Conservation (phyloP, 2,329 filamentous ascomycete species). For the Penicillium italicum region DNA sequence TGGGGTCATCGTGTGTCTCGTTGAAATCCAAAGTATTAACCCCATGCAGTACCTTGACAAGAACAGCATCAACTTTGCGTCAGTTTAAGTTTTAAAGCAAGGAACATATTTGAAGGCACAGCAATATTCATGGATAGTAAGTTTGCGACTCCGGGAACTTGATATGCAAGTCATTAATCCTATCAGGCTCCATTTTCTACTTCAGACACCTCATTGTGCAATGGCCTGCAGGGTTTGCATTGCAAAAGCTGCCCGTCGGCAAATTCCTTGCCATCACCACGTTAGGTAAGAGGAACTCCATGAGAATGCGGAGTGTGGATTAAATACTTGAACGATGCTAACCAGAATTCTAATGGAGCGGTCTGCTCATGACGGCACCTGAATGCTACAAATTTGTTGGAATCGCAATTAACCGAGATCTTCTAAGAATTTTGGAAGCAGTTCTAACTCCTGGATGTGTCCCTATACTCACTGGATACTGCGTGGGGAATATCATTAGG, state of each 20-base stretch:
- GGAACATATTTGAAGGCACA: conserved; percentile 26
- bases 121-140: conserved; percentile 30
- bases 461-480: conserved; percentile 52
- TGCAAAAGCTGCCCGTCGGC: conserved; percentile 47
- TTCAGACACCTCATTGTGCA: conserved; percentile 49
- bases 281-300: conserved; percentile 20
- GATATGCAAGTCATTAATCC: not conserved
- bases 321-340: not conserved
- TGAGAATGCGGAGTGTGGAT: fast-evolving
- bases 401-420: conserved; percentile 44
- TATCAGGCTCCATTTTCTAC: conserved; percentile 46
- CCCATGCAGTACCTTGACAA: conserved; percentile 50
- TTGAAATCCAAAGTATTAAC: not conserved
- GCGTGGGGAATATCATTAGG: conserved; percentile 54
- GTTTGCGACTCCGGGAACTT: not conserved
- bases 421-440: conserved; percentile 49
- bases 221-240: conserved; percentile 43
- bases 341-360: conserved; percentile 38
- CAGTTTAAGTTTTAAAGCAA: conserved; percentile 31
- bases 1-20: conserved; percentile 28
- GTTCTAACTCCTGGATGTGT: conserved; percentile 51
- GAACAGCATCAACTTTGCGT: conserved; percentile 46
- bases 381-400: conserved; percentile 45
- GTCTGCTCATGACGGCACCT: conserved; percentile 45
- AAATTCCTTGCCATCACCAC: conserved; percentile 45